These are phyloP conservation scores for Epichloe gansuensis DNA, from an alignment of 2,329 filamentous ascomycete genomes.

Conservation along the genomic window DNA sequence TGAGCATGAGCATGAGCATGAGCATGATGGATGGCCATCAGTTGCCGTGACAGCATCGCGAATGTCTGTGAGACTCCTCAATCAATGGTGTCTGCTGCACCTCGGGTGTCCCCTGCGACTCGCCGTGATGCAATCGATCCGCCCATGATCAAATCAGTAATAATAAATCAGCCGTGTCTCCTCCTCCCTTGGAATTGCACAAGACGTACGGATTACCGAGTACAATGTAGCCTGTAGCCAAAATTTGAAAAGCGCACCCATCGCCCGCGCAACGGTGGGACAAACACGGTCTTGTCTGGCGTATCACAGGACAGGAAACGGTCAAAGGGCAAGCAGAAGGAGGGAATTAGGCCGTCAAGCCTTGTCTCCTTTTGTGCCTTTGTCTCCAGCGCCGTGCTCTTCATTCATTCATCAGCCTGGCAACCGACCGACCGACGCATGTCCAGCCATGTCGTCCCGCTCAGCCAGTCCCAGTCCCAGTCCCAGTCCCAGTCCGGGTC, in stretches of 20 bases:
- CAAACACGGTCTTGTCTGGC: constrained; percentile 5
- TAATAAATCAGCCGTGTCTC: background rate
- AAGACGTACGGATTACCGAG: background rate
- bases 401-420: background rate
- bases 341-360: background rate
- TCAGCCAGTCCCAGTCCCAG: background rate
- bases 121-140: background rate
- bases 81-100: background rate
- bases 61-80: background rate
- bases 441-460: background rate
- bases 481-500: too few species aligned
- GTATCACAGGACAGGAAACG: constrained; percentile 2
- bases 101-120: background rate
- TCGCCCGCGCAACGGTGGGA: constrained; percentile 7
- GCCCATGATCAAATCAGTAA: too few species aligned
- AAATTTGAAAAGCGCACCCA: background rate
- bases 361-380: background rate
- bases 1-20: background rate
- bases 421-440: constrained; percentile 4
- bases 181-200: constrained; percentile 2
- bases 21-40: background rate
- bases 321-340: background rate
- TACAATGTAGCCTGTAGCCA: background rate
- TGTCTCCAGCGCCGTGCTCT: background rate
- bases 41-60: background rate